Percentiles rank a stretch among this genome's conserved stretches.
phyloP scores from a whole-genome alignment of 305 asterid species.

The Ilex paraguariensis region DNA sequence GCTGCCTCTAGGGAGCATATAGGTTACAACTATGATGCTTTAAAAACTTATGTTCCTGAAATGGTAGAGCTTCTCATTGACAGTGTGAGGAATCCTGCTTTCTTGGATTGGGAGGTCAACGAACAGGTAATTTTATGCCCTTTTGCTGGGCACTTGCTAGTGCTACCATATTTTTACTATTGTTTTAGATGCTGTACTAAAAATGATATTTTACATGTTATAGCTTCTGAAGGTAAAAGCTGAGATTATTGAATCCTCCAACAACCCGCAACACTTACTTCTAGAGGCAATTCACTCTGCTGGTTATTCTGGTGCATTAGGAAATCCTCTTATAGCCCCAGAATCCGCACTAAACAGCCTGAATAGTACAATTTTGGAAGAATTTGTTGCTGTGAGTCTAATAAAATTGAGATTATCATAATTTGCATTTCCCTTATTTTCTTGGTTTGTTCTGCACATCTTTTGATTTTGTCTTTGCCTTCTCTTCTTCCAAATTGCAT shows the following conservation, averaged over 20 bases:
- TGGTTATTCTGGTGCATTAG: slow-evolving; percentile 78
- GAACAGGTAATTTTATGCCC: slow-evolving; percentile 60
- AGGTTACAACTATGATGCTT: slow-evolving; percentile 75
- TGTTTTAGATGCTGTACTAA: slow-evolving; percentile 4
- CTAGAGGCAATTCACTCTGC: slow-evolving; percentile 87
- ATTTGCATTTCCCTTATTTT: not conserved
- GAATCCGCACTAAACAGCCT: slow-evolving; percentile 53
- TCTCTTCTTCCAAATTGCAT: no score
- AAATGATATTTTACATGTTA: slow-evolving; percentile 9
- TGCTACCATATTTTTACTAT: slow-evolving; percentile 8
- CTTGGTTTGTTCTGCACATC: not conserved
- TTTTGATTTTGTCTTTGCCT: no score
- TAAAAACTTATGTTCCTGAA: slow-evolving; percentile 74
- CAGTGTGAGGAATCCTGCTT: slow-evolving; percentile 79
- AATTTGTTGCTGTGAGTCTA: slow-evolving; percentile 69
- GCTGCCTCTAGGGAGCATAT: slow-evolving; percentile 88
- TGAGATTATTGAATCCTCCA: slow-evolving; percentile 66
- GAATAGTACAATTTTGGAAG: slow-evolving; percentile 68
- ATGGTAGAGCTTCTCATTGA: slow-evolving; percentile 94
- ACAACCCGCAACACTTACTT: slow-evolving; percentile 85
- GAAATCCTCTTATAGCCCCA: slow-evolving; percentile 68
- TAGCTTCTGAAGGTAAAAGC: slow-evolving; percentile 70
- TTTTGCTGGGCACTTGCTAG: slow-evolving; percentile 3
- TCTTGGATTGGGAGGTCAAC: slow-evolving; percentile 91
- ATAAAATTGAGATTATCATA: not conserved